Percentiles rank a stretch among this genome's conserved stretches.
Evolutionary conservation across 768 basidiomycete species (phyloP).

Genomic region (Psilocybe tampanensis): DNA sequence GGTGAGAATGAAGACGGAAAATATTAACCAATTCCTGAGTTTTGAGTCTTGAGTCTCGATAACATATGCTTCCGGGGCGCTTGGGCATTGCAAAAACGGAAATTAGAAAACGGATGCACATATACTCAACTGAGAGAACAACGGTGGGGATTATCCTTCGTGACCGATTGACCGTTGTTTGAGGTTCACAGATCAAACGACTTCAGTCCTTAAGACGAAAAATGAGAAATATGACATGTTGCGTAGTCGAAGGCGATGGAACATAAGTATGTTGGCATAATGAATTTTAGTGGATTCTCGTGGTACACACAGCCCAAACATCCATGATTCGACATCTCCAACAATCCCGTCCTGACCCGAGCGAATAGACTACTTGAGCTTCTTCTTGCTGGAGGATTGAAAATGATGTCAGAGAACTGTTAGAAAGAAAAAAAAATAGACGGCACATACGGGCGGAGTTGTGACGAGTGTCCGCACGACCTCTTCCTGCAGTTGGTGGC

Average conservation of each 20-base stretch:
- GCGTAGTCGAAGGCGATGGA: constrained; percentile 8
- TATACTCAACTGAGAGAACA: no score
- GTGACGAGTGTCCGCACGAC: constrained; percentile 86
- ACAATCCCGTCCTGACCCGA: constrained; percentile 8
- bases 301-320: constrained; percentile 13
- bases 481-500: constrained; percentile 99
- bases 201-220: background rate
- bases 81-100: no score
- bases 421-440: background rate
- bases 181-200: background rate
- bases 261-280: constrained; percentile 11
- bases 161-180: no score
- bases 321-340: constrained; percentile 10
- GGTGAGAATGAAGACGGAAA: no score
- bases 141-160: no score
- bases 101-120: no score
- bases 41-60: no score
- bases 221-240: constrained; percentile 3
- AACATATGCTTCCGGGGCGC: no score
- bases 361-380: constrained; percentile 75
- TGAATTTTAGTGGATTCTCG: constrained; percentile 11
- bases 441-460: constrained; percentile 82
- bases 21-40: no score
- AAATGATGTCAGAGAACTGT: constrained; percentile 1
- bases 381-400: constrained; percentile 77